Percentiles rank a stretch among this genome's conserved stretches.
Conservation (phyloP, 768 basidiomycete genomes). For the Polyporus arcularius region DNA sequence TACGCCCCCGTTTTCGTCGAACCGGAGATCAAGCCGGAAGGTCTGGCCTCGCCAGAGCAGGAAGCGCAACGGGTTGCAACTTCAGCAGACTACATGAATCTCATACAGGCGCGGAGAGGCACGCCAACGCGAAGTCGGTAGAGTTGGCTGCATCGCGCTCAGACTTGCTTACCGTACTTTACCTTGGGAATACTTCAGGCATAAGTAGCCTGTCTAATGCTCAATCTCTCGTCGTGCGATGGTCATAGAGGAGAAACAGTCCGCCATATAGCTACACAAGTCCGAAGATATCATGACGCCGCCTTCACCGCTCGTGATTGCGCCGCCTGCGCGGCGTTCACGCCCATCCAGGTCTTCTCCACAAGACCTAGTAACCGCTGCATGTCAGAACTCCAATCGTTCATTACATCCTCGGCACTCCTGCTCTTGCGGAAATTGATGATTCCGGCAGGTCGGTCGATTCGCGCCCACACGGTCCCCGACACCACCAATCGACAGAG, state of each 20-base stretch:
- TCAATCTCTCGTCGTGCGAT: neutral
- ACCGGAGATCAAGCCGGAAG: slow-evolving; percentile 28
- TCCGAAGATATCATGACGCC: slow-evolving; percentile 24
- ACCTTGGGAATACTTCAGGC: slow-evolving; percentile 7
- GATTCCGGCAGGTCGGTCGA: slow-evolving; percentile 89
- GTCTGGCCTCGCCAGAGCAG: slow-evolving; percentile 9
- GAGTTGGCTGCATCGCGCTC: neutral
- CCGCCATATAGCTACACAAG: slow-evolving; percentile 25
- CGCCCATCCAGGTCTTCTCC: slow-evolving; percentile 99
- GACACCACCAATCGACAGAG: slow-evolving; percentile 90
- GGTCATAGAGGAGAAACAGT: slow-evolving; percentile 2
- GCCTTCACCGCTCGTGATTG: slow-evolving; percentile 59
- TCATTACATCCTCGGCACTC: slow-evolving; percentile 91
- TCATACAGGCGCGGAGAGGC: neutral
- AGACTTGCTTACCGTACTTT: neutral
- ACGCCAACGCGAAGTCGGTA: neutral
- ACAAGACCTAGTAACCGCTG: slow-evolving; percentile 86
- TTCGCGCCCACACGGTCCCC: slow-evolving; percentile 90
- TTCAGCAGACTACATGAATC: slow-evolving; percentile 7
- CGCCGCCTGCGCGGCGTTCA: slow-evolving; percentile 88
- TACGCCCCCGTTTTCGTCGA: slow-evolving; percentile 61
- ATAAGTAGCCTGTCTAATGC: neutral
- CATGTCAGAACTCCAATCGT: slow-evolving; percentile 98
- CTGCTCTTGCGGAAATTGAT: slow-evolving; percentile 85
- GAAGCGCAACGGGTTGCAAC: neutral